phyloP scores from a whole-genome alignment of 2,329 filamentous ascomycete genomes.

The Trichoderma endophyticum region DNA sequence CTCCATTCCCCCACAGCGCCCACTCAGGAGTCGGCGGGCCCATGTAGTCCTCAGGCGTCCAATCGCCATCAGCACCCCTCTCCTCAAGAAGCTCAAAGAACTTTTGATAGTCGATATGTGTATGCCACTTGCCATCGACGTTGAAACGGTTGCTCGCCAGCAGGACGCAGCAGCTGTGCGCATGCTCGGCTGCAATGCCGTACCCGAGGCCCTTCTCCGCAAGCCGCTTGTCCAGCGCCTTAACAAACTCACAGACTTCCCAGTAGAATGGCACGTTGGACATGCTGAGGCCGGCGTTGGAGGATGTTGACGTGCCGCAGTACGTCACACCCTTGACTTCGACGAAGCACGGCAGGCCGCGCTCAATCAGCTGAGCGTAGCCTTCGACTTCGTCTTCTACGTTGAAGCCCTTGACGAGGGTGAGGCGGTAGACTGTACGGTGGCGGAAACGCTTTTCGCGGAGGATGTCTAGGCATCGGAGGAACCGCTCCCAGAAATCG shows the following conservation, averaged over 20 bases:
- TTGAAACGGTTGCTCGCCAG: slow-evolving; percentile 79
- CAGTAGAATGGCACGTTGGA: slow-evolving; percentile 95
- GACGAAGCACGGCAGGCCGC: slow-evolving; percentile 84
- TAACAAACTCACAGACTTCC: slow-evolving; percentile 81
- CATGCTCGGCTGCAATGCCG: slow-evolving; percentile 91
- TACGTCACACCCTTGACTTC: slow-evolving; percentile 97
- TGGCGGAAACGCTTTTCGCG: slow-evolving; percentile 79
- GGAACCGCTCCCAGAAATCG: slow-evolving; percentile 97
- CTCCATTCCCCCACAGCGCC: slow-evolving; percentile 92
- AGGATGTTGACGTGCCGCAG: slow-evolving; percentile 84
- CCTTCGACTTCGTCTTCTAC: slow-evolving; percentile 88
- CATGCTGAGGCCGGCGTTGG: slow-evolving; percentile 88
- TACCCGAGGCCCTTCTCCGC: slow-evolving; percentile 70
- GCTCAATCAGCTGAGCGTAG: slow-evolving; percentile 84
- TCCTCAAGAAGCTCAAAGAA: slow-evolving; percentile 85
- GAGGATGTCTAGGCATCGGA: slow-evolving; percentile 84
- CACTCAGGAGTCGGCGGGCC: slow-evolving; percentile 81
- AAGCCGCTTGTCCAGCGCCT: slow-evolving; percentile 68
- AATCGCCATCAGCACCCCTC: slow-evolving; percentile 61
- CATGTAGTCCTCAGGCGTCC: slow-evolving; percentile 88
- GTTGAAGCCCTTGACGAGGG: slow-evolving; percentile 97
- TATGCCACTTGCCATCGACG: slow-evolving; percentile 79
- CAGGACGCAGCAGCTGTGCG: slow-evolving; percentile 89
- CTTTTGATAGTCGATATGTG: slow-evolving; percentile 80
- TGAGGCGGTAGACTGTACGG: slow-evolving; percentile 90